Base-by-base conservation (phyloP, 2,329 filamentous ascomycete genomes). In the Eutypa lata region DNA sequence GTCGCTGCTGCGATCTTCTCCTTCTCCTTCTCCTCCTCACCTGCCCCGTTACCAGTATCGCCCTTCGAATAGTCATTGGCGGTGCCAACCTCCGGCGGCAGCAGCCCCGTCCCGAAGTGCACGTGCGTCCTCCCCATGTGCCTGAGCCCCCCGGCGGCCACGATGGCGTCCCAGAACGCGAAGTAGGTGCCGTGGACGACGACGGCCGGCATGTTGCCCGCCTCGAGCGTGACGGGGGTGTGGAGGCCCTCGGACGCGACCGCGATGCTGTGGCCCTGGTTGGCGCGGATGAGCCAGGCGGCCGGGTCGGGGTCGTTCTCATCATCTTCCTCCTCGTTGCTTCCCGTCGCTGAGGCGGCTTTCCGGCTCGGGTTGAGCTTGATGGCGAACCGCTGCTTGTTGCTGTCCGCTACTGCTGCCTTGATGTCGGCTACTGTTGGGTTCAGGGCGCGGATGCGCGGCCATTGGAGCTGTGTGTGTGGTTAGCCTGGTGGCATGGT, bases 131-230 rank as follows among this genome's bases (percentile, higher is more conserved):
- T 74, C 0, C 77, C 78, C 94, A 97, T 97, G 53, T 80, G 81
- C 61, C 83, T 85, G 53, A 99, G 73, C 0, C 93, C 92, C 4
- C 92, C 92, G 0, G 81, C 78, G n/a, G 78, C 77, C 11, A 91
- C 70, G 55, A 99, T 97, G 11, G 77, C 65, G 1, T 80, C 74
- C 88, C 91, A 97, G 19, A 88, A 88, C 14, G 82, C 81, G 62
- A 92, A 90, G 66, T 91, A 96, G 0, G 93, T 97, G 37, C 94
- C 93, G 72, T 97, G 92, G 2, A 97, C 83, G 3, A 91, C 90
- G 0, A 79, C 76, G 0, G 76, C 65, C 0, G 90, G 90, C 1
- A 92, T 62, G 56, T 82, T 82, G 22, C 65, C 79, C 7, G 68
- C 72, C 33, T 80, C 79, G 1, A 83, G 66, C 1, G 83, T 86